A percentile compares a stretch with the other conserved stretches of the same genome.
phyloP scores from a whole-genome alignment of 2,329 filamentous ascomycete genomes.

The Arthrinium puccinioides region DNA sequence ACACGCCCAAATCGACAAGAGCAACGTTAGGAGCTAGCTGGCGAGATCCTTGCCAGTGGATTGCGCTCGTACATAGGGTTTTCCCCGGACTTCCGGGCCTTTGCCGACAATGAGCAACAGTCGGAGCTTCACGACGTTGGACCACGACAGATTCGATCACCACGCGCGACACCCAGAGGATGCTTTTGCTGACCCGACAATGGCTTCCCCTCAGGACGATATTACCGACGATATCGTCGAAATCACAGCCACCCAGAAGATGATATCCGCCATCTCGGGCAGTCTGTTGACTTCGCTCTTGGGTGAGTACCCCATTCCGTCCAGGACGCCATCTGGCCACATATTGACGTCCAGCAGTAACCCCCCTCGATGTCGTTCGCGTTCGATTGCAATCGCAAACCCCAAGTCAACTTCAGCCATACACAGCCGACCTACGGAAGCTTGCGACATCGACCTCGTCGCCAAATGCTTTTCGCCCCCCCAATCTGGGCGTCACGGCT shows the following conservation, averaged over 20 bases:
- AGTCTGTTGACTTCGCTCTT: constrained; percentile 85
- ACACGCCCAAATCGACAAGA: no score
- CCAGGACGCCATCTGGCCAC: constrained; percentile 2
- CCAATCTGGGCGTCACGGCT: constrained; percentile 83
- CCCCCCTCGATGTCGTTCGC: constrained; percentile 91
- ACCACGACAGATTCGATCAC: constrained; percentile 28
- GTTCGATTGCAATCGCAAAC: constrained; percentile 85
- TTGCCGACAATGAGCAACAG: constrained; percentile 15
- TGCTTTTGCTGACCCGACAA: constrained; percentile 22
- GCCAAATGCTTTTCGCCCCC: constrained; percentile 62
- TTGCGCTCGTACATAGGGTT: constrained; percentile 11
- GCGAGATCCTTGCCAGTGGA: neutral
- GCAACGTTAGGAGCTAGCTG: no score
- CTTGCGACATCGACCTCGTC: constrained; percentile 48
- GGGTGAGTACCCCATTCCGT: constrained; percentile 46
- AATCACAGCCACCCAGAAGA: constrained; percentile 81
- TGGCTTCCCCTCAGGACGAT: constrained; percentile 24
- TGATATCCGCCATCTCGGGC: constrained; percentile 87
- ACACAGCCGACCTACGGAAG: constrained; percentile 45
- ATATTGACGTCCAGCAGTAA: constrained; percentile 50
- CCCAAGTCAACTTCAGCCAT: constrained; percentile 28
- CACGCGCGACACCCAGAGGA: constrained; percentile 20
- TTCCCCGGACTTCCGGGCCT: constrained; percentile 18
- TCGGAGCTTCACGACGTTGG: constrained; percentile 21
- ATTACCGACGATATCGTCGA: constrained; percentile 44